phyloP scores from a whole-genome alignment of 2,329 filamentous ascomycete genomes.

The Arthroderma sp. region DNA sequence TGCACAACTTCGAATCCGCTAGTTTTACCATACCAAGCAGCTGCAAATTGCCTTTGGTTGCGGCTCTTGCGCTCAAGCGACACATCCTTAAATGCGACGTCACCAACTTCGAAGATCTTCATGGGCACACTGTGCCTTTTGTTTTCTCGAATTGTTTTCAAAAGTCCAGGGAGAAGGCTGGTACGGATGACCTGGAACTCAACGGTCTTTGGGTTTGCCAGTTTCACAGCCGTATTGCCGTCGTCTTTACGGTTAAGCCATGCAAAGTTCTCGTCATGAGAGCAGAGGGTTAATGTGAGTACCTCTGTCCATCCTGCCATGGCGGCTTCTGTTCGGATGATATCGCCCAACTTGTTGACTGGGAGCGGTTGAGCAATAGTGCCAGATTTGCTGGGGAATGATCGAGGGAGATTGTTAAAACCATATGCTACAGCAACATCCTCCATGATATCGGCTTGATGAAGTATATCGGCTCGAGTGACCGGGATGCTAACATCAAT shows the following conservation, averaged over 20 bases:
- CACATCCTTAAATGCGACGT: conserved; percentile 83
- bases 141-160: conserved; percentile 92
- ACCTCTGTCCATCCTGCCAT: conserved; percentile 96
- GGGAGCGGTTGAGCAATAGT: conserved; percentile 75
- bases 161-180: conserved; percentile 67
- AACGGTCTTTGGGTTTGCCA: conserved; percentile 83
- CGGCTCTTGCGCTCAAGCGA: conserved; percentile 68
- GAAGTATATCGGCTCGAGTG: conserved; percentile 85
- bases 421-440: conserved; percentile 94
- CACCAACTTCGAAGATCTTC: conserved; percentile 82
- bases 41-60: conserved; percentile 93
- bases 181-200: conserved; percentile 93
- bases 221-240: conserved; percentile 64
- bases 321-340: conserved; percentile 74
- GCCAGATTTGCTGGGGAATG: conserved; percentile 71
- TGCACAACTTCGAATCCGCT: conserved; percentile 94
- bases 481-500: conserved; percentile 74
- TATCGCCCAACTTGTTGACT: conserved; percentile 91
- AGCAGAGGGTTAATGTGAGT: conserved; percentile 90
- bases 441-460: conserved; percentile 98
- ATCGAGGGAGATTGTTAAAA: conserved; percentile 86
- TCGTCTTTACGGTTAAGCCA: conserved; percentile 89
- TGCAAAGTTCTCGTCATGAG: conserved; percentile 93
- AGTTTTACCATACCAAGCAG: conserved; percentile 85
- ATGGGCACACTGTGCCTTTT: conserved; percentile 78